phyloP scores from a whole-genome alignment of 176 grass and related monocot species.

The Carex kokanica region DNA sequence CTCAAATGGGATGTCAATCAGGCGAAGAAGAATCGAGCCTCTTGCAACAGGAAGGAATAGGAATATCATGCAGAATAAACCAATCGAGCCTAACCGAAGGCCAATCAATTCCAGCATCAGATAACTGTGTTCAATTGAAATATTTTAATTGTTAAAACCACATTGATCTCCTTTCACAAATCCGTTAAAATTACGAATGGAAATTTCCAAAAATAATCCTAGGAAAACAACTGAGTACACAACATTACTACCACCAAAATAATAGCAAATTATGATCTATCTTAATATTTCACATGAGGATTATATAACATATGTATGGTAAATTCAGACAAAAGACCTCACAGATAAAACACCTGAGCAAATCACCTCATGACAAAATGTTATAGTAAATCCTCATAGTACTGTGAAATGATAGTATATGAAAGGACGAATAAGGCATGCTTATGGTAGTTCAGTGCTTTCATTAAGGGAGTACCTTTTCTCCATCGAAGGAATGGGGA shows the following conservation, averaged over 20 bases:
- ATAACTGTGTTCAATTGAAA: constrained; percentile 43
- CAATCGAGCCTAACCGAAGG: constrained; percentile 53
- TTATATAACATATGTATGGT: background rate
- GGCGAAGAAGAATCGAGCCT: constrained; percentile 90
- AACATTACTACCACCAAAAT: background rate
- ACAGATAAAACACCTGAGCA: background rate
- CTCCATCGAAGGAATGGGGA: constrained; percentile 4
- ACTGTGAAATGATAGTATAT: background rate
- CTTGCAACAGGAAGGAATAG: constrained; percentile 79
- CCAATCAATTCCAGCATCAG: constrained; percentile 56
- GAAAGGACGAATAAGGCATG: background rate
- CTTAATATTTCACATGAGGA: background rate
- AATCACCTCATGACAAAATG: background rate
- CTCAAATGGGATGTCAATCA: constrained; percentile 96
- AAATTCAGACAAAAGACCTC: background rate
- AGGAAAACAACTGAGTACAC: background rate
- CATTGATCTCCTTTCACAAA: constrained; percentile 3
- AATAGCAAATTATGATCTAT: background rate
- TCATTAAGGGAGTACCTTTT: constrained; percentile 45
- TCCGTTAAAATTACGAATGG: background rate
- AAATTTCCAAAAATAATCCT: background rate
- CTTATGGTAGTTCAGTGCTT: too few relatives aligned
- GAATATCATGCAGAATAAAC: constrained; percentile 83
- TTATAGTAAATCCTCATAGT: background rate
- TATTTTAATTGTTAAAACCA: background rate